Evolutionary conservation across 768 basidiomycete species (phyloP), one percentile per base, ranked within the genome.

Genomic region (Russula vinacea): DNA sequence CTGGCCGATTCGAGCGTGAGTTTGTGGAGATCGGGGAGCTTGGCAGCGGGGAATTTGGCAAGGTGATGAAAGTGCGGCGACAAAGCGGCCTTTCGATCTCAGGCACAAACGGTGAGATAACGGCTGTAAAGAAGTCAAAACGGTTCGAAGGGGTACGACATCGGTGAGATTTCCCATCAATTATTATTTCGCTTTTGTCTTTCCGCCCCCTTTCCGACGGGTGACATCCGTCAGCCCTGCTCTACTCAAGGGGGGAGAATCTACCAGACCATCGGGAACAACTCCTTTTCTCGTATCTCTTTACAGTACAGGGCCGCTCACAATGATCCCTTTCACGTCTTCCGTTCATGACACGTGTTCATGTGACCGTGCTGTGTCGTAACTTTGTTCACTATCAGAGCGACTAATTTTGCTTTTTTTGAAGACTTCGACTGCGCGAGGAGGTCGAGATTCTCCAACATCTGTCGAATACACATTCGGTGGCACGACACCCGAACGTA

Each of bases 111-210:
- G 68, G 69, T 19, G 68, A 77, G 54, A 75, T 92, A 39, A 95
- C 82, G 74, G 96, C 96, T 11, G 85, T 99, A 71, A 99, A 99
- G 81, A 90, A 91, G 73, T 95, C 92, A 35, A 94, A 95, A 77
- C 83, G 85, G 37, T 95, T 97, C 69, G 90, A 94, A 71, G 96
- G 96, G 32, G 83, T 83, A 45, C 88, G 90, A 75, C 95, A 97
- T 77, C 83, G 96, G 91, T 95, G 74, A 71, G 86, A 77, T 35
- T 16, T 42, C 61, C 58, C 35, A 19, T 6, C 19, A 29, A 45
- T 53, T 53, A n/a, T 22, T 53, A 60, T 44, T 55, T 53, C 29
- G 8, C 53, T 60, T 66, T 47, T 14, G 19, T 17, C n/a, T 17
- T 26, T 8, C 56, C 40, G 24, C 24, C 7, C n/a, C 22, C 26